These are phyloP conservation scores for Ilyonectria robusta DNA, from an alignment of 2,329 filamentous ascomycete species.

Conservation along the genomic window DNA sequence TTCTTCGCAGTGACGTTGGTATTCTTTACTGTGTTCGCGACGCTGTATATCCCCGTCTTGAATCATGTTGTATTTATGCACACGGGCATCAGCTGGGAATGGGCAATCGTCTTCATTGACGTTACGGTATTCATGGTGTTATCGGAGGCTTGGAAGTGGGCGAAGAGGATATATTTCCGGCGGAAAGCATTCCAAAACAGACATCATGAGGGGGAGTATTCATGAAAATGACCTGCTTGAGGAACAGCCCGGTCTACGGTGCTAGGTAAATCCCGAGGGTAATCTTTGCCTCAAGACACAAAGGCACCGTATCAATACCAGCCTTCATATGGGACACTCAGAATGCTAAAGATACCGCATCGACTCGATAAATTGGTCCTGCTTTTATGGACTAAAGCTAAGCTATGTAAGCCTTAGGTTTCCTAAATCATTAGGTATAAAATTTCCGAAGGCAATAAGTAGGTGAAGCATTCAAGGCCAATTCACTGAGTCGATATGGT, in stretches of 20 bases:
- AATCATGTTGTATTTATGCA: slow-evolving; percentile 78
- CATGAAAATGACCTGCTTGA: not conserved
- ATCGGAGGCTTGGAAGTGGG: slow-evolving; percentile 77
- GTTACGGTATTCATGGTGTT: slow-evolving; percentile 73
- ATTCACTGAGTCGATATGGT: too few relatives aligned
- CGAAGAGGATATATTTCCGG: slow-evolving; percentile 71
- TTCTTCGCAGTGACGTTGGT: slow-evolving; percentile 66
- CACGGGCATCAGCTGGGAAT: slow-evolving; percentile 76
- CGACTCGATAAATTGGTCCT: too few relatives aligned
- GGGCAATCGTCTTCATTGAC: slow-evolving; percentile 76
- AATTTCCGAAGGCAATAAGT: too few relatives aligned
- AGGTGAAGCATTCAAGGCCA: too few relatives aligned
- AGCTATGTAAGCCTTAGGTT: too few relatives aligned
- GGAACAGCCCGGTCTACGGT: too few relatives aligned
- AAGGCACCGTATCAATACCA: too few relatives aligned
- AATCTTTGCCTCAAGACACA: too few relatives aligned
- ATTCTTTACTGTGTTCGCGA: slow-evolving; percentile 70
- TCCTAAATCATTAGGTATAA: too few relatives aligned
- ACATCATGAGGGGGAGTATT: slow-evolving; percentile 6
- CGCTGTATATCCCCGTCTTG: slow-evolving; percentile 78
- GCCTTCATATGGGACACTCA: not conserved
- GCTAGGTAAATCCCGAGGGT: too few relatives aligned
- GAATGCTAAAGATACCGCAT: too few relatives aligned
- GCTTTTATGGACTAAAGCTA: too few relatives aligned
- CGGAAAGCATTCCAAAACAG: slow-evolving; percentile 31